Base-by-base conservation (phyloP, 768 basidiomycete species). In the Boletus fagicola region DNA sequence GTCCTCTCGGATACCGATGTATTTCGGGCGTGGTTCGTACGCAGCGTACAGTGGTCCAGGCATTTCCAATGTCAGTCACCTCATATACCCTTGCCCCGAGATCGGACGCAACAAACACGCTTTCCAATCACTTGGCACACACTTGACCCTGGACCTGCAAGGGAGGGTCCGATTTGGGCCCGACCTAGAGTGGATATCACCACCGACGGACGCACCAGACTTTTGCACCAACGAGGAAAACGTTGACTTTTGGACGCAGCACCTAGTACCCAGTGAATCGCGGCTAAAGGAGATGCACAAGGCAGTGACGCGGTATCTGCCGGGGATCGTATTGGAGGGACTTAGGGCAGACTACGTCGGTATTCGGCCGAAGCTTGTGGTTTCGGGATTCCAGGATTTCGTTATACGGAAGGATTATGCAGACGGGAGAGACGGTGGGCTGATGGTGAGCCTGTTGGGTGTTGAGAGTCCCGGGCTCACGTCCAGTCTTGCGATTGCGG, bases 391-490 rank as follows among this genome's bases (percentile, higher is more conserved):
- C 73, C 84, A 87, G 56, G 96, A 98, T 68, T 98, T 97, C 66
- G 72, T 85, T 9, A 77, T 93, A 68, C 80, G 87, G 43, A 80
- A 73, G 22, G 85, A 93, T 67, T 83, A 84, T 65, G 79, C 83
- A 1, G 71, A 72, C n/a, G 70, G 65, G 10, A 76, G 66, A 60
- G 67, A 62, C 18, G 45, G 48, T 13, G 67, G 62, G 24, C 56
- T 65, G 57, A 87, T 98, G 85, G 80, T 98, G 62, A 94, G 85
- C 68, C 74, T 97, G 58, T 69, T 94, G 68, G 94, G 94, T 0
- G 94, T 98, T 59, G 94, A 97, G 69, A 92, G 88, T 60, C 96
- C 96, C 0, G 96, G 96, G 0, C 73, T 98, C 68, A 98, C 96
- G 5, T 83, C 89, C 11, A 83, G 83, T 64, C 80, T 98, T 62